Evolutionary conservation across 768 basidiomycete species (phyloP).

Genomic region (Lactarius deliciosus): DNA sequence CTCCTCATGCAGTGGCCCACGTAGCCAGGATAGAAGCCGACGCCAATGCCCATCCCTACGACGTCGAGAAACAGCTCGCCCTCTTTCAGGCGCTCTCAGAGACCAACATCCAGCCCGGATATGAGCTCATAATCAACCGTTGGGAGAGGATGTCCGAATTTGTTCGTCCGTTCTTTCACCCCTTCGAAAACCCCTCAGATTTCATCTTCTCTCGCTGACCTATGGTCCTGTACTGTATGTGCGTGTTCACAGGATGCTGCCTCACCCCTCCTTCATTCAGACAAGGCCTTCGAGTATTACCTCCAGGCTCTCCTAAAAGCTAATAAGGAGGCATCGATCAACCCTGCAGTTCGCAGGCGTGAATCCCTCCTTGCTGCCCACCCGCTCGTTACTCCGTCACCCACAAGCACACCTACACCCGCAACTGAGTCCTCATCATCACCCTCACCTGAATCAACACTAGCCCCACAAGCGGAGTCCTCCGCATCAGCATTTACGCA

Average conservation of each 20-base stretch:
- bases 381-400: slow-evolving; percentile 19
- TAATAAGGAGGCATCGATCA: slow-evolving; percentile 55
- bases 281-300: slow-evolving; percentile 76
- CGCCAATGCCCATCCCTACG: slow-evolving; percentile 70
- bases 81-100: slow-evolving; percentile 66
- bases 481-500: slow-evolving; percentile 15
- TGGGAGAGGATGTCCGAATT: slow-evolving; percentile 87
- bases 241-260: slow-evolving; percentile 51
- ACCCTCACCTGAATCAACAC: not conserved
- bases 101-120: slow-evolving; percentile 64
- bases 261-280: slow-evolving; percentile 69
- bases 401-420: not conserved
- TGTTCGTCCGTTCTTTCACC: slow-evolving; percentile 46
- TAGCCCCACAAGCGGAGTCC: slow-evolving; percentile 4
- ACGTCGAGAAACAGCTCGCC: slow-evolving; percentile 66
- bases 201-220: slow-evolving; percentile 11
- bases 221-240: slow-evolving; percentile 16
- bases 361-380: slow-evolving; percentile 55
- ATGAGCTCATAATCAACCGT: slow-evolving; percentile 69
- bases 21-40: slow-evolving; percentile 76
- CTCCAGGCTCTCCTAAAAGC: slow-evolving; percentile 62
- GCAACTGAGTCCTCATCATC: not conserved
- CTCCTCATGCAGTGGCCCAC: slow-evolving; percentile 64
- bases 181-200: not conserved
- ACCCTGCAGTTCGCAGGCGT: slow-evolving; percentile 64